These are phyloP conservation scores for Phyllosticta citribraziliensis DNA, from an alignment of 2,329 filamentous ascomycete genomes.

Conservation along the genomic window DNA sequence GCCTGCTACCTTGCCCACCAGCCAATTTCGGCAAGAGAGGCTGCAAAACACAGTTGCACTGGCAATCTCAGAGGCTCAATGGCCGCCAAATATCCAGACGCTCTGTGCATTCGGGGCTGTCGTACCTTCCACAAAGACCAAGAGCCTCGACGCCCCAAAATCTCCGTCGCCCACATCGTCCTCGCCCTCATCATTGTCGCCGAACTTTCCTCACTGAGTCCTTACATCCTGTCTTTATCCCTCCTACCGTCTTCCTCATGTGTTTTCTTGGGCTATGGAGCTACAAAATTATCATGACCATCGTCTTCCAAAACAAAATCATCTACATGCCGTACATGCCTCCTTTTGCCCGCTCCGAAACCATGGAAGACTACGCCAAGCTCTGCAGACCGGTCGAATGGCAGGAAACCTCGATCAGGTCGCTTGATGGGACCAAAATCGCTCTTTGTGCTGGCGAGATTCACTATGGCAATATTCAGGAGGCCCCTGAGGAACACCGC, in stretches of 20 bases:
- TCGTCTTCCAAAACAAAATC: slow-evolving; percentile 71
- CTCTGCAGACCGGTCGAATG: slow-evolving; percentile 55
- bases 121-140: neutral
- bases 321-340: slow-evolving; percentile 72
- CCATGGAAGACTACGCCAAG: slow-evolving; percentile 51
- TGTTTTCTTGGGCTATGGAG: slow-evolving; percentile 55
- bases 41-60: neutral
- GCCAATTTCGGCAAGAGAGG: neutral
- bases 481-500: neutral
- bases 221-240: slow-evolving; percentile 44
- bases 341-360: slow-evolving; percentile 58
- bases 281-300: slow-evolving; percentile 61
- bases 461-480: neutral
- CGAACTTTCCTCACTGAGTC: slow-evolving; percentile 16
- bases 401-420: slow-evolving; percentile 52
- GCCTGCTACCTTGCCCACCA: neutral
- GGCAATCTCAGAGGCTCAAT: neutral
- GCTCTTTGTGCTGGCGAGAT: slow-evolving; percentile 45
- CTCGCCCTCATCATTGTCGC: neutral
- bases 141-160: neutral
- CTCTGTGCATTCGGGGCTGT: neutral
- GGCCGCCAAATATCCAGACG: neutral
- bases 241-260: slow-evolving; percentile 57
- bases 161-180: neutral
- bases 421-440: slow-evolving; percentile 56